A percentile compares a stretch with the other conserved stretches of the same genome.
Conservation (phyloP, 768 basidiomycete genomes). For the Trametes punicea region DNA sequence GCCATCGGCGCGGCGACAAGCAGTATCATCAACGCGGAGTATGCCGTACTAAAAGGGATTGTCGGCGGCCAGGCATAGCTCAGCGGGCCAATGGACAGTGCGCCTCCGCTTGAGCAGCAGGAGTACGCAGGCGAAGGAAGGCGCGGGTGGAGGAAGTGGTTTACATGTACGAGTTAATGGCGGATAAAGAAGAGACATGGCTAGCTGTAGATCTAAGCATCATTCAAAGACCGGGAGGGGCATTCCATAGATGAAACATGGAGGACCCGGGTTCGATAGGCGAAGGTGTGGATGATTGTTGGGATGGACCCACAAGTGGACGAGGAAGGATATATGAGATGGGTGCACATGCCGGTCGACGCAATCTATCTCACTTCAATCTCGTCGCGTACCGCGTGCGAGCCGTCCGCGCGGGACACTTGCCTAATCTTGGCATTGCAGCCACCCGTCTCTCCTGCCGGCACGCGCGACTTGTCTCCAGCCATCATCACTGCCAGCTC, state of each 20-base stretch:
- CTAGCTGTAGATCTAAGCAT: constrained; percentile 9
- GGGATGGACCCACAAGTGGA: constrained; percentile 20
- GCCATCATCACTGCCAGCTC: background rate
- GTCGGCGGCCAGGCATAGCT: constrained; percentile 22
- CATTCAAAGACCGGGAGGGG: background rate
- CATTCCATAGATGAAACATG: no score
- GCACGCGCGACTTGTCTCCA: background rate
- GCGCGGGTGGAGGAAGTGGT: constrained; percentile 10
- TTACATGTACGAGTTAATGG: constrained; percentile 22
- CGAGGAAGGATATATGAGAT: constrained; percentile 17
- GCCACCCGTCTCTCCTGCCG: background rate
- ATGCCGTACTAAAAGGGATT: constrained; percentile 79
- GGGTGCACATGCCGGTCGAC: background rate
- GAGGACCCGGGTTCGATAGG: no score
- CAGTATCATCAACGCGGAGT: constrained; percentile 94
- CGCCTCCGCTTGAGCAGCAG: background rate
- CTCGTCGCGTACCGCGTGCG: constrained; percentile 12
- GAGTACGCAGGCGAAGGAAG: background rate
- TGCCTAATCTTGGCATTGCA: constrained; percentile 4
- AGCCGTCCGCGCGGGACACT: constrained; percentile 1
- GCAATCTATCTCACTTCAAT: constrained; percentile 21
- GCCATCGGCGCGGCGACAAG: constrained; percentile 95
- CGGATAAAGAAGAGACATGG: constrained; percentile 10
- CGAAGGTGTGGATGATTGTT: constrained; percentile 6
- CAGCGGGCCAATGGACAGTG: background rate